Evolutionary conservation across 495 filamentous ascomycete genomes (phyloP), one percentile per base, ranked within the genome.

Genomic region (Penicillium riverlandense): DNA sequence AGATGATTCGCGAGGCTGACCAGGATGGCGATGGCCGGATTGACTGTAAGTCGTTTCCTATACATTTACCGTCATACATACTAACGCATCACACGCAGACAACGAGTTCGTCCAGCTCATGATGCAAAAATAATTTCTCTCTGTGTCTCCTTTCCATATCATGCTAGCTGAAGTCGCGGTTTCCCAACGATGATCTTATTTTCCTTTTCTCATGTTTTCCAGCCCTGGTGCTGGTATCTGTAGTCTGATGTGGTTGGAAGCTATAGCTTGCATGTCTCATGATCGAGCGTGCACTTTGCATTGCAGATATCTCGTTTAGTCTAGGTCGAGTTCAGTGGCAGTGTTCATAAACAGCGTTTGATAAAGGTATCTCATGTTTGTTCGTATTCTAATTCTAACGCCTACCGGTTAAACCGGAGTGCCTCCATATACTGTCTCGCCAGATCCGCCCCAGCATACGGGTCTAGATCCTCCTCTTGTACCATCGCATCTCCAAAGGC

Each of bases 21-120:
- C 94, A 97, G 77, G 91, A 98, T 67, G 92, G 92, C 52, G 92
- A 98, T 69, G 92, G 90, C 49, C 77, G 85, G 48, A 98, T 98
- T 61, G 92, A 98, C 70, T 98, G 92, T 98, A 63, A 37, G 69
- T 34, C 10, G 6, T 22, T 57, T 54, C 10, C 8, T 29, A 29
- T 14, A 46, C 22, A 22, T 6, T 3, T 22, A 6, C 22, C 22
- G 22, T 22, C 22, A 4, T 8, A 7, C 41, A 55, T n/a, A 12
- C 11, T 27, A 38, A 34, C 50, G 47, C 38, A 54, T 34, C 11
- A 40, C n/a, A 16, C 30, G 33, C 62, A 98, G 92, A 98, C 74
- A 97, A 98, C 77, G 92, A 98, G 75, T 98, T 98, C 66, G 92
- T 98, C 56, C 92, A 98, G 76, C 84, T 98, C 62, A 98, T 98